A percentile compares a stretch with the other conserved stretches of the same genome.
These are phyloP conservation scores for Xerocomellus intermedius DNA, from an alignment of 768 basidiomycete species.

Conservation along the genomic window DNA sequence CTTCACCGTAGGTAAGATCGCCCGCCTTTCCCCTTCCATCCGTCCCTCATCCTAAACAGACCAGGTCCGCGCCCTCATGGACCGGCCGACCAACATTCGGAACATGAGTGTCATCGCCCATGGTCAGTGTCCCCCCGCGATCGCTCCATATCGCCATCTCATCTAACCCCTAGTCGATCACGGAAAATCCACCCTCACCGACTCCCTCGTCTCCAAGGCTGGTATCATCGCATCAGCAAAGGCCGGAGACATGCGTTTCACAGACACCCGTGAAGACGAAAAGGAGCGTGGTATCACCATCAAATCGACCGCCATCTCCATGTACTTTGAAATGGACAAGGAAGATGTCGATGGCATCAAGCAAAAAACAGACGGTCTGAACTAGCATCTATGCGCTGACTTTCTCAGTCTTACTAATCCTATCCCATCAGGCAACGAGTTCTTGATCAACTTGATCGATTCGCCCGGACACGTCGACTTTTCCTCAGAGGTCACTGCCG, in stretches of 20 bases:
- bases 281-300: conserved; percentile 99
- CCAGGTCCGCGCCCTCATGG: conserved; percentile 87
- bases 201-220: conserved; percentile 98
- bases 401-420: background rate
- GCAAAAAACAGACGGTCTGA: conserved; percentile 89
- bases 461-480: conserved; percentile 99
- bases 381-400: conserved; percentile 5
- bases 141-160: conserved; percentile 16
- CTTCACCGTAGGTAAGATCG: conserved; percentile 78
- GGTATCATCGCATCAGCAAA: conserved; percentile 96
- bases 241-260: conserved; percentile 96
- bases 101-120: conserved; percentile 95
- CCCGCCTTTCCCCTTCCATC: background rate
- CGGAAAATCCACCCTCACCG: conserved; percentile 99
- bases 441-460: conserved; percentile 99
- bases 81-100: conserved; percentile 87
- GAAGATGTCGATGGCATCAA: conserved; percentile 83
- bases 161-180: conserved; percentile 77
- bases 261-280: conserved; percentile 96
- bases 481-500: conserved; percentile 99
- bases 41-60: conserved; percentile 42
- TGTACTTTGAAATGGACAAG: conserved; percentile 97
- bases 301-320: conserved; percentile 99
- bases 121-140: conserved; percentile 48
- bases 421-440: conserved; percentile 68